A percentile compares a stretch with the other conserved stretches of the same genome.
Conservation (phyloP, 2,329 filamentous ascomycete species). For the Emmonsiellopsis sp. region DNA sequence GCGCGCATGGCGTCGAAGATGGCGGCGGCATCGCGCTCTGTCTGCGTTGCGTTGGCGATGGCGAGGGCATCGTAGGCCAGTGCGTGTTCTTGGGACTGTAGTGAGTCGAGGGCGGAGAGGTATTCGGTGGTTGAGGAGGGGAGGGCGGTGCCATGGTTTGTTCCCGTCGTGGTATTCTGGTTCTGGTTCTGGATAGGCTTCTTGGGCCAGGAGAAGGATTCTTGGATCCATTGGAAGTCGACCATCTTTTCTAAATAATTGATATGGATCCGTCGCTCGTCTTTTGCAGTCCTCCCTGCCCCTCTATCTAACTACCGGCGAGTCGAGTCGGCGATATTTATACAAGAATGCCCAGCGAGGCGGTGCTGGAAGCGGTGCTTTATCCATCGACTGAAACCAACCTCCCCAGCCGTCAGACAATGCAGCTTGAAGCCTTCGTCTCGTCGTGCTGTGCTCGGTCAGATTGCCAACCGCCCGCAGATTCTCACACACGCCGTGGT, state of each 20-base stretch:
- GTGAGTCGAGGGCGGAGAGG: background rate
- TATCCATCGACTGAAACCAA: background rate
- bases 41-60: background rate
- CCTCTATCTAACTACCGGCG: too few species aligned
- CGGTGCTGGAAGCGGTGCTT: background rate
- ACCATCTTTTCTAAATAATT: background rate
- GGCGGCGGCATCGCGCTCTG: background rate
- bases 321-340: too few species aligned
- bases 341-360: background rate
- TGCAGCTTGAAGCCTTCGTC: background rate
- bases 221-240: background rate
- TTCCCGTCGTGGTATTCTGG: background rate
- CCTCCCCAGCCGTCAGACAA: background rate
- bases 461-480: background rate
- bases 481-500: background rate
- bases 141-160: background rate
- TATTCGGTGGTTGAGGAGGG: background rate
- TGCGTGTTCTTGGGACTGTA: background rate
- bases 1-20: background rate
- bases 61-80: constrained; percentile 1
- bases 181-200: background rate
- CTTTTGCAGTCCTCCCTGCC: too few species aligned
- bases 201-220: background rate
- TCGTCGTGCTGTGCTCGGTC: background rate
- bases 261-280: too few species aligned